A percentile compares a stretch with the other conserved stretches of the same genome.
These are phyloP conservation scores for Globisporangium acanthophoron DNA, from an alignment of 352 stramenopile genomes.

Conservation along the genomic window DNA sequence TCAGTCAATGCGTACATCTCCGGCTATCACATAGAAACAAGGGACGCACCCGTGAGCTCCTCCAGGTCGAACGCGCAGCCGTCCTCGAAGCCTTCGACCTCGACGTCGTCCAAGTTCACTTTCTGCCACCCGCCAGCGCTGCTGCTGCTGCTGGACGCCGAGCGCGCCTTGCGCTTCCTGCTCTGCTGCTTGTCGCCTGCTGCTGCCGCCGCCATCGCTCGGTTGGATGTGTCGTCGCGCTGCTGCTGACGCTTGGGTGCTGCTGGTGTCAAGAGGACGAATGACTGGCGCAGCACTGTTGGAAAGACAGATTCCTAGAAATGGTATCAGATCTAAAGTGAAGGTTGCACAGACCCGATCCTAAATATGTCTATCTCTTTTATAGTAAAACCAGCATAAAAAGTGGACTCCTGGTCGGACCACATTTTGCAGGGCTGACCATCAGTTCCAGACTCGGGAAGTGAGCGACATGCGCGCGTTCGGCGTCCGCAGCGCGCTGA, in stretches of 20 bases:
- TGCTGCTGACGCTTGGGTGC: too few species aligned
- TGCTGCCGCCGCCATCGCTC: background rate
- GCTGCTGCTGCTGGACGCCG: slow-evolving; percentile 1
- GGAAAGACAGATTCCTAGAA: background rate
- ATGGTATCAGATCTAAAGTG: background rate
- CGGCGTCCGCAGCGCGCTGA: slow-evolving; percentile 11
- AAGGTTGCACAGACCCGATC: background rate
- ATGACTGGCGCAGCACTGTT: background rate
- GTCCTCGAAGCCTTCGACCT: slow-evolving; percentile 82
- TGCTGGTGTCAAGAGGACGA: background rate
- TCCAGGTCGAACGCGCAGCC: slow-evolving; percentile 80
- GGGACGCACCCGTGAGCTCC: slow-evolving; percentile 58
- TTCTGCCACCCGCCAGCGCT: slow-evolving; percentile 40
- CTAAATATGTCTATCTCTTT: background rate
- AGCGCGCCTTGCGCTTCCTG: slow-evolving; percentile 69
- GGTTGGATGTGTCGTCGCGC: background rate
- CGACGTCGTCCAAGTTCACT: slow-evolving; percentile 67
- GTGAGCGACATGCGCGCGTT: slow-evolving; percentile 19
- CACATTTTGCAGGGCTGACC: background rate
- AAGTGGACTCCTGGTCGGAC: background rate
- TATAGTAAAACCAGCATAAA: background rate
- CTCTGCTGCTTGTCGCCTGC: slow-evolving; percentile 16
- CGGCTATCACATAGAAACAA: too few species aligned
- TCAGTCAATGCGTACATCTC: too few species aligned
- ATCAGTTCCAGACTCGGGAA: background rate